These are phyloP conservation scores for Diutina rugosa DNA, from an alignment of 1,139 yeast species.

Conservation along the genomic window DNA sequence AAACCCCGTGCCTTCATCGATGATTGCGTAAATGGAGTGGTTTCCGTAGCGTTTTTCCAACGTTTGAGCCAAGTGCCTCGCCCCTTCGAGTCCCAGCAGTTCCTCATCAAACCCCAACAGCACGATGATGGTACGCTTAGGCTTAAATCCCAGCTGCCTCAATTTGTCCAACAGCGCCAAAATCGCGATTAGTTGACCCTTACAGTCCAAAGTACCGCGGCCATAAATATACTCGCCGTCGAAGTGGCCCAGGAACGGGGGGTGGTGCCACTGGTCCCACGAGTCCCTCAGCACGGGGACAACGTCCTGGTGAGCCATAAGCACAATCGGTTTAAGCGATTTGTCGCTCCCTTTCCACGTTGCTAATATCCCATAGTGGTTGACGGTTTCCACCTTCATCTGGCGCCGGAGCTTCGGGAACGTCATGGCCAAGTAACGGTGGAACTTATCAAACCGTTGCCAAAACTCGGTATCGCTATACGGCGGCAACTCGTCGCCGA, in stretches of 20 bases:
- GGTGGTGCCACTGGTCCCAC: conserved; percentile 8
- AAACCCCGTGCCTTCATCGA: conserved; percentile 53
- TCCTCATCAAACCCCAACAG: conserved; percentile 73
- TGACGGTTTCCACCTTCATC: conserved; percentile 6
- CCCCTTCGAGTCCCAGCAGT: conserved; percentile 48
- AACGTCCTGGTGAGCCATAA: conserved; percentile 8
- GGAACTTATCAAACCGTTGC: conserved; percentile 6
- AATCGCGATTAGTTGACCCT: conserved; percentile 41
- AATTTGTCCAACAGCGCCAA: conserved; percentile 45
- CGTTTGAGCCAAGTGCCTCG: conserved; percentile 25
- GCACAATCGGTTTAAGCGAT: conserved; percentile 7
- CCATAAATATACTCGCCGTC: conserved; percentile 34
- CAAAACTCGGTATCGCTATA: conserved; percentile 2
- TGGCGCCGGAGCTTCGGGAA: conserved; percentile 6
- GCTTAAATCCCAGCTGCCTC: conserved; percentile 29
- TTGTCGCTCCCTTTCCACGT: conserved; percentile 7
- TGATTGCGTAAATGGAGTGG: conserved; percentile 39
- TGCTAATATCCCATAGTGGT: conserved; percentile 8
- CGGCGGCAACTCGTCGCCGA: not conserved
- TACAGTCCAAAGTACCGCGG: conserved; percentile 56
- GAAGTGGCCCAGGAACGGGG: conserved; percentile 8
- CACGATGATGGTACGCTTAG: conserved; percentile 42
- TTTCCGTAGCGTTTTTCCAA: conserved; percentile 39
- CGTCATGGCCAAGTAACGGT: conserved; percentile 6
- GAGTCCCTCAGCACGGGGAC: conserved; percentile 9